These are phyloP conservation scores for Rhodotorula sp. DNA, from an alignment of 1,284 basidiomycete species.

Conservation along the genomic window DNA sequence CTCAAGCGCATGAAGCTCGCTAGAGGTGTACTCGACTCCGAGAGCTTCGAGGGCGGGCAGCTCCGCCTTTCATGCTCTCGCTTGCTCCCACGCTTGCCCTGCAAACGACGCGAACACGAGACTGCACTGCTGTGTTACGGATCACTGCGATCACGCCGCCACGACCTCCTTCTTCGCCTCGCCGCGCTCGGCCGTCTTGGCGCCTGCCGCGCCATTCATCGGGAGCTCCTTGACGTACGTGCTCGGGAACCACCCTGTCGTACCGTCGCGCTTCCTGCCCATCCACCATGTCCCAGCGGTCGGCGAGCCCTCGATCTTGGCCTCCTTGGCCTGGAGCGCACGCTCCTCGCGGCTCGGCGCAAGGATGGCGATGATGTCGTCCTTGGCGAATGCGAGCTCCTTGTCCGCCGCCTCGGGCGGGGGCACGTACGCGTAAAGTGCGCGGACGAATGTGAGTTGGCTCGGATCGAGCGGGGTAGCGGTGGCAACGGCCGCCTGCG, in stretches of 20 bases:
- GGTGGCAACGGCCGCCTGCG: slow-evolving; percentile 60
- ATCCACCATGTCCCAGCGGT: slow-evolving; percentile 73
- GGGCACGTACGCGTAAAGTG: slow-evolving; percentile 62
- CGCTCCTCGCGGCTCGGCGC: slow-evolving; percentile 70
- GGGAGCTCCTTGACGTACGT: slow-evolving; percentile 67
- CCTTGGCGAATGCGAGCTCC: slow-evolving; percentile 74
- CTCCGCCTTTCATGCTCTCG: no score
- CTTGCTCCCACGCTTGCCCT: no score
- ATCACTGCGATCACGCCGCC: not conserved
- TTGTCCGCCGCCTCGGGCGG: slow-evolving; percentile 61
- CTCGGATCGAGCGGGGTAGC: slow-evolving; percentile 55
- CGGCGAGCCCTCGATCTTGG: not conserved
- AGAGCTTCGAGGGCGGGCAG: no score
- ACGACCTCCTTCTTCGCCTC: slow-evolving; percentile 4
- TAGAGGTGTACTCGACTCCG: no score
- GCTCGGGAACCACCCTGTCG: slow-evolving; percentile 94
- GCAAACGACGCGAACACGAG: no score
- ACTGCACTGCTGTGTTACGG: no score
- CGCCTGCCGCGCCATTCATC: slow-evolving; percentile 9
- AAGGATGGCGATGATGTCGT: slow-evolving; percentile 94
- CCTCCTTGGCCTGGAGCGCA: slow-evolving; percentile 64
- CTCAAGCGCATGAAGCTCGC: no score
- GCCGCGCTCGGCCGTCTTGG: slow-evolving; percentile 1
- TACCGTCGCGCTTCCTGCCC: slow-evolving; percentile 88
- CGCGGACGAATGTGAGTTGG: slow-evolving; percentile 81